A percentile compares a stretch with the other conserved stretches of the same genome.
phyloP scores from a whole-genome alignment of 176 grass and related monocot species.

The Phoenix roebelenii region DNA sequence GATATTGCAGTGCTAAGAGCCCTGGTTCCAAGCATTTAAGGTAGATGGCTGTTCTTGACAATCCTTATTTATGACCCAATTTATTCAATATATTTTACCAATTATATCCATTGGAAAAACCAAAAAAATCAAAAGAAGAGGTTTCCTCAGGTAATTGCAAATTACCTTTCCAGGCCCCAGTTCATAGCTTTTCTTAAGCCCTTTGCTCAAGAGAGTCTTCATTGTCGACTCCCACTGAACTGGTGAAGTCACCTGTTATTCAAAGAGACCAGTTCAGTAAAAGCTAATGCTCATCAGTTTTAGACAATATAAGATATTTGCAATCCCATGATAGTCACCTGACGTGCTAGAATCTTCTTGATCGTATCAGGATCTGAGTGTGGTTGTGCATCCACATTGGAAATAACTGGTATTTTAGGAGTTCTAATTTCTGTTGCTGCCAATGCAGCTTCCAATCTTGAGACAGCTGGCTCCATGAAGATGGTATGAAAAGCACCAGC shows the following conservation, averaged over 20 bases:
- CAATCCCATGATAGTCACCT: constrained; percentile 30
- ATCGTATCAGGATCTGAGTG: constrained; percentile 79
- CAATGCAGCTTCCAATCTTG: constrained; percentile 72
- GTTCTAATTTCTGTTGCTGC: constrained; percentile 55
- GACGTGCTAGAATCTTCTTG: constrained; percentile 67
- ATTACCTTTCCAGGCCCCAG: constrained; percentile 95
- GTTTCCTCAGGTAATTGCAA: background rate
- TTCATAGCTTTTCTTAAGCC: constrained; percentile 91
- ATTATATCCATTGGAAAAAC: too few species aligned
- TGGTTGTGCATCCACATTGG: constrained; percentile 71
- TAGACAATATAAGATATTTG: background rate
- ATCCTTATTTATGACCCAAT: background rate
- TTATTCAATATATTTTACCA: too few species aligned
- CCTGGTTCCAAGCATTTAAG: too few species aligned
- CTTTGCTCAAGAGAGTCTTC: constrained; percentile 75
- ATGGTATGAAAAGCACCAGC: constrained; percentile 88
- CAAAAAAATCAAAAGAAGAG: too few species aligned
- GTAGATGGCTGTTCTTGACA: background rate
- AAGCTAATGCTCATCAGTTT: background rate
- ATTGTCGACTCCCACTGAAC: constrained; percentile 86
- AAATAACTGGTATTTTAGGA: constrained; percentile 89
- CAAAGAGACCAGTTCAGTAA: constrained; percentile 2
- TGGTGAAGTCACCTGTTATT: constrained; percentile 68
- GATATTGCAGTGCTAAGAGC: too few species aligned
- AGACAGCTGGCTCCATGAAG: constrained; percentile 87